These are phyloP conservation scores for Sclerospora graminicola DNA, from an alignment of 352 stramenopile genomes.

Conservation along the genomic window DNA sequence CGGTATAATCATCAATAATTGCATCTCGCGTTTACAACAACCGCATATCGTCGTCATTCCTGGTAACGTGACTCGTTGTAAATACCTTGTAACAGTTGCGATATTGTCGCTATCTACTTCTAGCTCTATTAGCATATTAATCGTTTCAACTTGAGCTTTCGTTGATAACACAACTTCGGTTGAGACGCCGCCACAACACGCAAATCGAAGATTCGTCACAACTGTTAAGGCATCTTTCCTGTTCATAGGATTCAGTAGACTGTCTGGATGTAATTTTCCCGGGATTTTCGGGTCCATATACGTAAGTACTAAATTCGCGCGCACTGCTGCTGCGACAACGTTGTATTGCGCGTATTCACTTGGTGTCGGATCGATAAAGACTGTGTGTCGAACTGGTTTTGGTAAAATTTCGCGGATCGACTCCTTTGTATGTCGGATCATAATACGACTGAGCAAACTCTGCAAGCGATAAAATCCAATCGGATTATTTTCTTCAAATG, in stretches of 20 bases:
- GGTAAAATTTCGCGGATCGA: slow-evolving; percentile 68
- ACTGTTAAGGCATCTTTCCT: slow-evolving; percentile 45
- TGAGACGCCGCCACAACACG: slow-evolving; percentile 39
- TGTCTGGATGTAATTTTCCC: slow-evolving; percentile 50
- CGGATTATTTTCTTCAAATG: slow-evolving; percentile 52
- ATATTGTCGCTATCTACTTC: slow-evolving; percentile 37
- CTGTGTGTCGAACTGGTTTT: slow-evolving; percentile 30
- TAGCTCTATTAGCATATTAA: slow-evolving; percentile 38
- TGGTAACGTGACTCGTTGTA: slow-evolving; percentile 34
- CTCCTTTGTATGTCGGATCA: slow-evolving; percentile 92
- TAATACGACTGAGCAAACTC: slow-evolving; percentile 82
- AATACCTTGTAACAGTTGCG: slow-evolving; percentile 32
- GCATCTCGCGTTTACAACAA: slow-evolving; percentile 70
- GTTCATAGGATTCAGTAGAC: slow-evolving; percentile 67
- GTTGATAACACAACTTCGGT: slow-evolving; percentile 34
- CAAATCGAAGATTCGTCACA: slow-evolving; percentile 44
- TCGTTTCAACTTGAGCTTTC: slow-evolving; percentile 39
- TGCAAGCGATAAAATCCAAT: slow-evolving; percentile 66
- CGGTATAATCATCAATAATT: slow-evolving; percentile 86
- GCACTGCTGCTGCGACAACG: slow-evolving; percentile 42
- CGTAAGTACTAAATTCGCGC: slow-evolving; percentile 65
- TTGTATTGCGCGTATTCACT: slow-evolving; percentile 70
- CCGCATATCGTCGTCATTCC: slow-evolving; percentile 52
- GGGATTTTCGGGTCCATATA: slow-evolving; percentile 58
- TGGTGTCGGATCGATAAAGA: slow-evolving; percentile 57